Evolutionary conservation across 306 rosid genomes (phyloP), one percentile per base, ranked within the genome.

Genomic region (Quercus rubra): DNA sequence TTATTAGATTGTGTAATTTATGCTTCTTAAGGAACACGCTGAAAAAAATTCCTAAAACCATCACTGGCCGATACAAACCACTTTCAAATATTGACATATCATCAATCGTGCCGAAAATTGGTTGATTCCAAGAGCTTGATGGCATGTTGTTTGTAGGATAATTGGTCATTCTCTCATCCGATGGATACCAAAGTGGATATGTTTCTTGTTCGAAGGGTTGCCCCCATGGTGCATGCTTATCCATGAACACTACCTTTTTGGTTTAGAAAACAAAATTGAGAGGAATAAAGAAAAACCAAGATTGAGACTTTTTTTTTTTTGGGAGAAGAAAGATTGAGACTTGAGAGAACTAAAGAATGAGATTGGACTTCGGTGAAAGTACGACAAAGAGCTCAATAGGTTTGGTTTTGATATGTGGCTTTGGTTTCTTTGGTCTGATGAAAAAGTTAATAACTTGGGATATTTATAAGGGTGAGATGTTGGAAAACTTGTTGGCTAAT

Each of bases 61-160:
- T 0, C 31, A 28, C 31, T 28, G 3, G 69, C 80, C 2, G 76
- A 30, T 5, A 78, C 73, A 54, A 79, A 73, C 84, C 70, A 63
- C 77, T 79, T 52, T 79, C 74, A 1, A 83, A 27, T 3, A 62
- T 76, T 51, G 81, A 62, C 83, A 70, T 71, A 59, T 83, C 86
- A 10, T 83, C 75, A 52, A 70, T 28, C 14, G 71, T 43, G n/a
- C n/a, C 80, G 23, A 31, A 12, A 35, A 55, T 11, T n/a, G 68
- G 58, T 38, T 38, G 46, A 58, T 49, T 41, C 51, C 41, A 6
- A 11, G 80, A 31, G 38, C 72, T 54, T 15, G 70, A 63, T 63
- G 70, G 41, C 11, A 63, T 28, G 11, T 63, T 14, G 43, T 13
- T 46, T 12, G 54, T 11, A 46, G 17, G 54, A 46, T 46, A 9